Base-by-base conservation (phyloP, 495 filamentous ascomycete species). In the Neurospora tetraspora region DNA sequence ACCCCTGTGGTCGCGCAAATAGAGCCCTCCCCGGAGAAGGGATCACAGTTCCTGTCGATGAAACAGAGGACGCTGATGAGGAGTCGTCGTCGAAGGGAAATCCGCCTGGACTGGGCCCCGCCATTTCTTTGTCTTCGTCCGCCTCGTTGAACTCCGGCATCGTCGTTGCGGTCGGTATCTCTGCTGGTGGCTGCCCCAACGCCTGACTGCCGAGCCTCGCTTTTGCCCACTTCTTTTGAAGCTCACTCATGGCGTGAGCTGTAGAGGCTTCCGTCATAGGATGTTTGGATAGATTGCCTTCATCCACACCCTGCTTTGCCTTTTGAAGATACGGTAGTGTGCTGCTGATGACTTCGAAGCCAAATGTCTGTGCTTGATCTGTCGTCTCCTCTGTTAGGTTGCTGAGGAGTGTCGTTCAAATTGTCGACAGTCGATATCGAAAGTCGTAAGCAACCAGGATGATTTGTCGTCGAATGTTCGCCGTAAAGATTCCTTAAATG, bases 21-120 rank as follows among this genome's bases (percentile, higher is more conserved):
- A 94, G 81, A 75, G 91, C 89, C 71, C 90, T 88, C 45, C 87
- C 90, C 3, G 91, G 89, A 9, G 91, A 92, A 4, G 96, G 96
- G 70, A 93, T 89, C 70, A 98, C 86, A 31, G 96, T 99, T 34
- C 92, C 93, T 39, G 94, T 93, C 0, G 94, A 97, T 20, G 95
- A 97, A 37, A 90, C 86, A 12, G 93, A 96, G 2, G 91, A 92
- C 3, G 87, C 85, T 42, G 86, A 88, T n/a, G 90, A 92, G 14
- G 91, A 93, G 77, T 92, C 89, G 76, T 95, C 92, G 76, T 93
- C 91, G 4, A 76, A 69, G 70, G 78, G 23, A 20, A 72, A n/a
- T 5, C 42, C 68, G 34, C 68, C 71, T 78, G 82, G 75, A 34
- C 84, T 79, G 53, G 79, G 72, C 14, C 83, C 75, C 59, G 81